These are phyloP conservation scores for Bretschneidera sinensis DNA, from an alignment of 345 rosid genomes.

Conservation along the genomic window DNA sequence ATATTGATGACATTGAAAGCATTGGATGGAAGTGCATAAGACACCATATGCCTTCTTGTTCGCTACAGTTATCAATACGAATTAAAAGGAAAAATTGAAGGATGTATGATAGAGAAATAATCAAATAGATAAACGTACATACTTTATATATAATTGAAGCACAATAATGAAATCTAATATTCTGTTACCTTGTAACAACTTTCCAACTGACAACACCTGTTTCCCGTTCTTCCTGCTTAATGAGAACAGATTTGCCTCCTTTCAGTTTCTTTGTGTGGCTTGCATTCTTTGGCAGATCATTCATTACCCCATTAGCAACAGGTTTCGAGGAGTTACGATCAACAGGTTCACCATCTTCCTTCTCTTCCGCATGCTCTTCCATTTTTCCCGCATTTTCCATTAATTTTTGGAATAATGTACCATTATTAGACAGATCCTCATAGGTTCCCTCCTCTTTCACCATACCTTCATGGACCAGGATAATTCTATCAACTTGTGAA, in stretches of 20 bases:
- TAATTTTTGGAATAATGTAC: constrained; percentile 70
- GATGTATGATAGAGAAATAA: no score
- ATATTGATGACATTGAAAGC: no score
- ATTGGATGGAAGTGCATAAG: background rate
- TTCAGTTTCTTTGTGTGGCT: constrained; percentile 37
- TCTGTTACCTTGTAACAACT: constrained; percentile 62
- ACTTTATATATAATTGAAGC: background rate
- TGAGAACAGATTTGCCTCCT: constrained; percentile 81
- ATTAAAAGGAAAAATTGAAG: background rate
- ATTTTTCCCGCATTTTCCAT: constrained; percentile 99
- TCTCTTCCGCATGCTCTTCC: constrained; percentile 87
- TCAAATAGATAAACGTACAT: no score
- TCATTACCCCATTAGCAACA: constrained; percentile 50
- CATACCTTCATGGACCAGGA: constrained; percentile 86
- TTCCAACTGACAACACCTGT: constrained; percentile 86
- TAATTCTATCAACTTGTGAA: constrained; percentile 88
- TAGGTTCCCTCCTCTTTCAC: constrained; percentile 96
- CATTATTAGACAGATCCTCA: constrained; percentile 72
- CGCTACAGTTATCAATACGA: background rate
- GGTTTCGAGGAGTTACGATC: constrained; percentile 45
- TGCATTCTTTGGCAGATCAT: constrained; percentile 38
- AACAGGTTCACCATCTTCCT: constrained; percentile 40
- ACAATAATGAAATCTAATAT: background rate
- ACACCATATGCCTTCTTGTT: background rate
- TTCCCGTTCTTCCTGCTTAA: constrained; percentile 97